phyloP scores from a whole-genome alignment of 208 protist species.

The Acanthamoeba royreba region DNA sequence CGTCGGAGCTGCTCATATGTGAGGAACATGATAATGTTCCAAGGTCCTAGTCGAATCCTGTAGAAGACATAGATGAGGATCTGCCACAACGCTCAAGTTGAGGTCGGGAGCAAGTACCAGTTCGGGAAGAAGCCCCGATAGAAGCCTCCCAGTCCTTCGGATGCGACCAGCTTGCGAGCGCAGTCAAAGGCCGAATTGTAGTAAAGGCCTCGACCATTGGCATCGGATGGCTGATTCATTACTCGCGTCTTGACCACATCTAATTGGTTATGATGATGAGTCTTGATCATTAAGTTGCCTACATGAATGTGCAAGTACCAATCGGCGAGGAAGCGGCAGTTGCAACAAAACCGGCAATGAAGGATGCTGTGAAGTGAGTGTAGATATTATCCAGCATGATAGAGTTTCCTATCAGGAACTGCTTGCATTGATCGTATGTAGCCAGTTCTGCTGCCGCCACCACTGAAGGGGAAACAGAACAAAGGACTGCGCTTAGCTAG shows the following conservation, averaged over 20 bases:
- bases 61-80: background rate
- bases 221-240: conserved; percentile 54
- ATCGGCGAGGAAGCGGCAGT: conserved; percentile 35
- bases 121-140: conserved; percentile 67
- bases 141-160: conserved; percentile 51
- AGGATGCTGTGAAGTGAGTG: conserved; percentile 17
- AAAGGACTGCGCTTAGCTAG: background rate
- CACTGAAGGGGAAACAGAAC: background rate
- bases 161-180: conserved; percentile 31
- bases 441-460: conserved; percentile 55
- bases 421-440: conserved; percentile 65
- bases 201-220: conserved; percentile 5
- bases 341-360: conserved; percentile 58
- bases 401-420: conserved; percentile 37
- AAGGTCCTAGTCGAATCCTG: background rate
- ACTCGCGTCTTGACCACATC: conserved; percentile 66
- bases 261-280: background rate
- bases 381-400: conserved; percentile 41
- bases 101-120: conserved; percentile 49
- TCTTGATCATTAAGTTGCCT: background rate
- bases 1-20: conserved; percentile 46
- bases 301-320: background rate
- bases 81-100: background rate
- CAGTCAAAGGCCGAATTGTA: conserved; percentile 56
- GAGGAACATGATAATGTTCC: conserved; percentile 53